These are phyloP conservation scores for Suzukiozyma palmioleophila DNA, from an alignment of 1,139 yeast genomes.

Conservation along the genomic window DNA sequence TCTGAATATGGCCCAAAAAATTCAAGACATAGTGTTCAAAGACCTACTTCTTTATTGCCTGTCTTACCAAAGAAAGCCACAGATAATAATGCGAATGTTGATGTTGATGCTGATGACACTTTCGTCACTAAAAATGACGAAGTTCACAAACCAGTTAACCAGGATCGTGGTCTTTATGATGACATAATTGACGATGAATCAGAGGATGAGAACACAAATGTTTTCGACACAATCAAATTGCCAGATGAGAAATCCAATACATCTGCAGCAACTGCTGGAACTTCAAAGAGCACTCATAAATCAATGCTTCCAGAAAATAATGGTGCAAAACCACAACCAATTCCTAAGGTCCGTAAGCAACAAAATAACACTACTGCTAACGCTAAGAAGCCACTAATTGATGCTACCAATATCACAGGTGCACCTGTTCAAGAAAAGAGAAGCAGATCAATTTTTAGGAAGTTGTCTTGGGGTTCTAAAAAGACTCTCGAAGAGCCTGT, in stretches of 20 bases:
- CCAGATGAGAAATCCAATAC: conserved; percentile 26
- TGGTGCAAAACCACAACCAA: conserved; percentile 20
- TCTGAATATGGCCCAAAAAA: conserved; percentile 30
- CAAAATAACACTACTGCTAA: conserved; percentile 9
- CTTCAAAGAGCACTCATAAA: conserved; percentile 12
- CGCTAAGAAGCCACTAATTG: conserved; percentile 26
- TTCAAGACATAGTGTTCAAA: conserved; percentile 15
- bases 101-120: conserved; percentile 26
- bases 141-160: conserved; percentile 15
- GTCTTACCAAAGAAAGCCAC: conserved; percentile 20
- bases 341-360: conserved; percentile 24
- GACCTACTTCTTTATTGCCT: conserved; percentile 34
- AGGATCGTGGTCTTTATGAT: conserved; percentile 15
- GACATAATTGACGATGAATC: conserved; percentile 12
- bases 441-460: conserved; percentile 55
- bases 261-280: conserved; percentile 10
- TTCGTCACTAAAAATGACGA: conserved; percentile 33
- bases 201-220: conserved; percentile 23
- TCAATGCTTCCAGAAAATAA: conserved; percentile 27
- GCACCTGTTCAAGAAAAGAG: conserved; percentile 25
- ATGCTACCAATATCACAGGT: conserved; percentile 26
- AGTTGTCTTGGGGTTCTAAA: conserved; percentile 54
- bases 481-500: conserved; percentile 23
- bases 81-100: conserved; percentile 9
- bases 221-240: conserved; percentile 43